These are phyloP conservation scores for Camellia lanceoleosa DNA, from an alignment of 148 eudicot species.

Conservation along the genomic window DNA sequence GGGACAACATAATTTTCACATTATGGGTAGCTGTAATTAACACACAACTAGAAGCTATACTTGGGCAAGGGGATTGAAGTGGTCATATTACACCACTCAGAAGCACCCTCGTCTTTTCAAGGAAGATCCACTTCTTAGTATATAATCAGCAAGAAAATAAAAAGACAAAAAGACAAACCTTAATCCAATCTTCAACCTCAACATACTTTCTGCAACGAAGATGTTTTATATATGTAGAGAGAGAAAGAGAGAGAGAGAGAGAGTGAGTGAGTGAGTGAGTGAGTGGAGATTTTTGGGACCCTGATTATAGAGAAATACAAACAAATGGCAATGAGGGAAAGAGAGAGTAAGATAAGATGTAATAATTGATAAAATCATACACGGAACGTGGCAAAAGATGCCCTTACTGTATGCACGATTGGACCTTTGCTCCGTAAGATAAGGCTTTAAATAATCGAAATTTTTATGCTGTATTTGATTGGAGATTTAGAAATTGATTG, in stretches of 20 bases:
- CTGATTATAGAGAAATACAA: too few relatives aligned
- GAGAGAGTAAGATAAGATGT: neutral
- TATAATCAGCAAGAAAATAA: too few relatives aligned
- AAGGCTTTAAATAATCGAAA: neutral
- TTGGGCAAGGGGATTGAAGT: too few relatives aligned
- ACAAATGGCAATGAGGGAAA: neutral
- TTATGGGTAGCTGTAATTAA: neutral
- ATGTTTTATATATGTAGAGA: neutral
- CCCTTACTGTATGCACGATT: neutral
- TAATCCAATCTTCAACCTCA: constrained; percentile 8
- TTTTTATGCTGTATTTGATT: too few relatives aligned
- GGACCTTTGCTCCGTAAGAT: neutral
- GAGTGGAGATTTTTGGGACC: too few relatives aligned
- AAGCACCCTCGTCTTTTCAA: too few relatives aligned
- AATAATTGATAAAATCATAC: too few relatives aligned
- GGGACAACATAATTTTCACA: neutral
- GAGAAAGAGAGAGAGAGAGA: constrained; percentile 6
- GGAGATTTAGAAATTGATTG: too few relatives aligned
- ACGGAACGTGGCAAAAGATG: neutral
- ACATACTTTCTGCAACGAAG: constrained; percentile 3
- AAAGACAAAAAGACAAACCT: neutral
- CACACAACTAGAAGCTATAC: too few relatives aligned
- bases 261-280: too few relatives aligned
- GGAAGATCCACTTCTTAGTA: neutral
- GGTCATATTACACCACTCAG: too few relatives aligned